Evolutionary conservation across 2,329 filamentous ascomycete genomes (phyloP).

Genomic region (Penicillium corylophilum): DNA sequence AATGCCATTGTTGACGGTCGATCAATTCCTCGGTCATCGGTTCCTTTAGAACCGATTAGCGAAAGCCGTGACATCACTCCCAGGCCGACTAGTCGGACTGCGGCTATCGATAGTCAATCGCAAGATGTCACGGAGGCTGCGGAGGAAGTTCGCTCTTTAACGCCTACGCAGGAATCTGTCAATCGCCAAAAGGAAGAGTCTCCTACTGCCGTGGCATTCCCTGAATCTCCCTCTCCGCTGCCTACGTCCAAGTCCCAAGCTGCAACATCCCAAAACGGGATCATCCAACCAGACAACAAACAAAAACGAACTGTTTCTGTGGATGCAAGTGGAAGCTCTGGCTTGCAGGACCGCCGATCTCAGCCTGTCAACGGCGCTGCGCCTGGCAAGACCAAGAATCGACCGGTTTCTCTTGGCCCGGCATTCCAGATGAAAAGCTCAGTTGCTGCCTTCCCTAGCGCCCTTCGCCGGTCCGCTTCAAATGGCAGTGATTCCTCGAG

Average conservation of each 20-base stretch:
- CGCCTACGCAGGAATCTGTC: slow-evolving; percentile 18
- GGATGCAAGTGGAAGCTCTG: slow-evolving; percentile 15
- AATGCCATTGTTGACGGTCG: slow-evolving; percentile 49
- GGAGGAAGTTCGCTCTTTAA: slow-evolving; percentile 21
- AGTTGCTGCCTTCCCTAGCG: slow-evolving; percentile 5
- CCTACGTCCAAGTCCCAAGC: slow-evolving; percentile 9
- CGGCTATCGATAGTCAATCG: slow-evolving; percentile 17
- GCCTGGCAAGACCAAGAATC: slow-evolving; percentile 11
- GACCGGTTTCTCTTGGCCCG: slow-evolving; percentile 26
- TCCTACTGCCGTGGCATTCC: slow-evolving; percentile 15
- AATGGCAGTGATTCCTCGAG: slow-evolving; percentile 68
- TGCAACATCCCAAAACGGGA: slow-evolving; percentile 5
- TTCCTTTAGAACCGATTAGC: slow-evolving; percentile 1
- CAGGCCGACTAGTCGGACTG: slow-evolving; percentile 9
- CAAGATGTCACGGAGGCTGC: slow-evolving; percentile 5
- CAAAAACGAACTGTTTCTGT: slow-evolving; percentile 22
- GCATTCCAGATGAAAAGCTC: slow-evolving; percentile 14
- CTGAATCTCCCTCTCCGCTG: slow-evolving; percentile 20
- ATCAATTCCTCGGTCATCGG: slow-evolving; percentile 16
- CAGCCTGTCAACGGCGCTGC: slow-evolving; percentile 3
- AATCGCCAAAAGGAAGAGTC: slow-evolving; percentile 18
- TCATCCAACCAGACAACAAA: slow-evolving; percentile 9
- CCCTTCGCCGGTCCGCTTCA: slow-evolving; percentile 57
- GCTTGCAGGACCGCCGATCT: slow-evolving; percentile 11
- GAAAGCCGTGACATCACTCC: slow-evolving; percentile 21